Base-by-base conservation (phyloP, 2,329 filamentous ascomycete genomes). In the Talaromyces albobiverticillius region DNA sequence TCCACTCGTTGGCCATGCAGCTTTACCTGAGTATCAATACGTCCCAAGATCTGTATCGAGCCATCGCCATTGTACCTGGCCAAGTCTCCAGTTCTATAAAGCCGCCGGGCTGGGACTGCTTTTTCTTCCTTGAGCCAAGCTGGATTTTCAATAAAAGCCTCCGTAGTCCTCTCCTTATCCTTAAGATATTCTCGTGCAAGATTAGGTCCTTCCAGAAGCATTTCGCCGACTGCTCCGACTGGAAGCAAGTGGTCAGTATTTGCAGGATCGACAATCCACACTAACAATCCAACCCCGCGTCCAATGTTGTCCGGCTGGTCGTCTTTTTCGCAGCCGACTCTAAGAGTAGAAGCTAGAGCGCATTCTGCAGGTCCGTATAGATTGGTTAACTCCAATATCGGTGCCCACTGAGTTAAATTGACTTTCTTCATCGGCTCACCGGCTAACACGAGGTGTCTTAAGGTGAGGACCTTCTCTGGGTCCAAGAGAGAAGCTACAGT, bases 401-500 rank as follows among this genome's bases (percentile, higher is more conserved):
- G 9, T 11, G 64, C 67, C 64, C 72, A 75, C 4, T 60, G 64
- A 4, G 67, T 60, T 41, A 74, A 61, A 58, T 74, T 67, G 14
- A 62, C 67, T 34, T 66, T 64, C 18, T 79, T 81, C 55, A 84
- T 79, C 4, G 74, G 70, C 59, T 79, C 77, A 6, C 76, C 77
- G 14, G 70, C 74, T 38, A 80, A 62, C 18, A 71, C 65, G 20
- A 81, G 61, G 10, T 62, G 69, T 31, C 73, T 68, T 22, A 81
- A 62, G 5, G 64, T 66, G 3, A 75, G 74, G 6, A 81, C 69
- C 11, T 72, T 70, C 2, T 69, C 64, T 1, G 74, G 72, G 16
- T 72, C 64, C 41, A 81, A 60, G 7, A 79, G 71, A 18, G 71
- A 64, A 2, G 83, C 80, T 26, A 87, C 77, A 0, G 82, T 76